Percentiles rank a stretch among this genome's conserved stretches.
These are phyloP conservation scores for Gastrolobium villosum DNA, from an alignment of 306 rosid genomes.

Conservation along the genomic window DNA sequence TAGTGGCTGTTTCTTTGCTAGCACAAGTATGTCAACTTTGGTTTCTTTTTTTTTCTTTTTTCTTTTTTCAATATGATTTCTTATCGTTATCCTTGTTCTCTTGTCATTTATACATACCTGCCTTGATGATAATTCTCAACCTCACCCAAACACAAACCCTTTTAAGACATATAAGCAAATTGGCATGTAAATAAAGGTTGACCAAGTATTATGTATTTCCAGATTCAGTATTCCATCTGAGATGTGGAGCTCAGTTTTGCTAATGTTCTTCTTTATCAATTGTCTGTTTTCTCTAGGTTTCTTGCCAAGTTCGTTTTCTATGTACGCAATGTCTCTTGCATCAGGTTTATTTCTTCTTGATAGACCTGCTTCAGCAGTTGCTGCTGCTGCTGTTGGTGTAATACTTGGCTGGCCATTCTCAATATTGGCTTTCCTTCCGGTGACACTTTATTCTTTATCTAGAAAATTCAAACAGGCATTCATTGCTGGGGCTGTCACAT, in stretches of 20 bases:
- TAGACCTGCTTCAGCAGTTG: constrained; percentile 80
- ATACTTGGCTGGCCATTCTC: constrained; percentile 99
- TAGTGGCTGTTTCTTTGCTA: constrained; percentile 97
- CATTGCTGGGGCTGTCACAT: constrained; percentile 76
- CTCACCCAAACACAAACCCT: not conserved
- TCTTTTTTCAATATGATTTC: not conserved
- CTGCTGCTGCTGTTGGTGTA: constrained; percentile 86
- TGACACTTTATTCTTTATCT: constrained; percentile 75
- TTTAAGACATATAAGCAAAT: not conserved
- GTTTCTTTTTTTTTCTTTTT: not conserved
- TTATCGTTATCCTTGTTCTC: constrained; percentile 10
- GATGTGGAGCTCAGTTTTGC: constrained; percentile 16
- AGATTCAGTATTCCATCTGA: constrained; percentile 19
- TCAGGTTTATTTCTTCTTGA: constrained; percentile 93
- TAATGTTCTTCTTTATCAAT: constrained; percentile 37
- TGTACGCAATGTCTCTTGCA: constrained; percentile 92
- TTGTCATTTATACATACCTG: constrained; percentile 9
- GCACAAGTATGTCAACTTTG: constrained; percentile 83
- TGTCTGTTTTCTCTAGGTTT: constrained; percentile 70
- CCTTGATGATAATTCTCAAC: not conserved
- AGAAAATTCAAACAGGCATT: constrained; percentile 74
- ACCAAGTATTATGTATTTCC: constrained; percentile 24
- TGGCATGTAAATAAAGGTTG: constrained; percentile 1
- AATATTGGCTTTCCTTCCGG: constrained; percentile 89
- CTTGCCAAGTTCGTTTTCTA: constrained; percentile 98